A percentile compares a stretch with the other conserved stretches of the same genome.
Conservation (phyloP, 1,284 basidiomycete genomes). For the Ganoderma resinaceum region DNA sequence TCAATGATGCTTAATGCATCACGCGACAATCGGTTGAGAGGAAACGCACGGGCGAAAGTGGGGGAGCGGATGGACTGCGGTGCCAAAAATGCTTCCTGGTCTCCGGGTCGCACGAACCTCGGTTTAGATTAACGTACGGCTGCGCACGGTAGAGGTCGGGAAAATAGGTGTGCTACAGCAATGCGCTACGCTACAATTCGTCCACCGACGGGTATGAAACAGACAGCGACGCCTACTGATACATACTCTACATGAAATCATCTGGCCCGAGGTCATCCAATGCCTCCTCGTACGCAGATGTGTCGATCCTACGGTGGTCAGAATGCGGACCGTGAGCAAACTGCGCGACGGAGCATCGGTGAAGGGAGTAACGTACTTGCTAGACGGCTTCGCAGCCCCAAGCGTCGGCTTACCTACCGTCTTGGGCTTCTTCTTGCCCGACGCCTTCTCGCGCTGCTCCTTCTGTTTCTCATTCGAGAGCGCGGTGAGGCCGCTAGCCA, state of each 20-base stretch:
- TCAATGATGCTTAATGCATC: neutral
- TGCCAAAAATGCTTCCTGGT: neutral
- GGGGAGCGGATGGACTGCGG: neutral
- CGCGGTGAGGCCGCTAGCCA: conserved; percentile 80
- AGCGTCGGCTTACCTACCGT: conserved; percentile 73
- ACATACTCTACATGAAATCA: conserved; percentile 74
- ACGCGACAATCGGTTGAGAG: neutral
- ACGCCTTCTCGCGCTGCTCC: conserved; percentile 84
- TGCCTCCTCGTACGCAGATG: conserved; percentile 82
- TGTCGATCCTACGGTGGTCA: conserved; percentile 68
- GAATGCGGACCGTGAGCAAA: conserved; percentile 9
- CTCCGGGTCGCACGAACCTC: neutral
- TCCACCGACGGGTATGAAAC: conserved; percentile 19
- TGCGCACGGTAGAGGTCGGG: neutral
- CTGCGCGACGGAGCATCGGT: neutral
- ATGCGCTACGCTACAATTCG: conserved; percentile 28
- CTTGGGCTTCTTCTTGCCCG: conserved; percentile 90
- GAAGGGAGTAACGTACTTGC: conserved; percentile 55
- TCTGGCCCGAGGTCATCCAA: conserved; percentile 84
- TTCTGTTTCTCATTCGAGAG: conserved; percentile 95
- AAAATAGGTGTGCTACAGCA: conserved; percentile 15
- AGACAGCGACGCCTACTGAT: conserved; percentile 8
- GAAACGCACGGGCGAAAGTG: neutral
- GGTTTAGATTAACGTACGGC: neutral
- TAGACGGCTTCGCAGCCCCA: conserved; percentile 71